These are phyloP conservation scores for Elsinoe arachidis DNA, from an alignment of 2,329 filamentous ascomycete species.

Conservation along the genomic window DNA sequence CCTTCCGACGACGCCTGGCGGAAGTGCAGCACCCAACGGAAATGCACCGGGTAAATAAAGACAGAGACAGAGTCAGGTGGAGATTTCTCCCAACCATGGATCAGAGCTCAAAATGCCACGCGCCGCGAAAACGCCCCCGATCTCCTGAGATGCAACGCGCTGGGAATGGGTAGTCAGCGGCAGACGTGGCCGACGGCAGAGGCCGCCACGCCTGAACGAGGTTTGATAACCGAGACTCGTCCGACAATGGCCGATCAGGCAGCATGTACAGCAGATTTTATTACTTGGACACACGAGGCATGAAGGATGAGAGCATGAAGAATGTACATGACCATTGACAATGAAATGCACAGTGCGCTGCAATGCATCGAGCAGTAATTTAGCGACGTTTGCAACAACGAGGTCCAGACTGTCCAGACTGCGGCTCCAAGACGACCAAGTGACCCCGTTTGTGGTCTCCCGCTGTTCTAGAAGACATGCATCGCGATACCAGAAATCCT, in stretches of 20 bases:
- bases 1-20: slow-evolving; percentile 20
- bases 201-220: background rate
- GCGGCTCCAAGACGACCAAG: background rate
- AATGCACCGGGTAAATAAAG: background rate
- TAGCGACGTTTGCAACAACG: background rate
- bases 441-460: background rate
- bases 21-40: background rate
- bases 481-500: background rate
- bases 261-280: background rate
- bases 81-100: background rate
- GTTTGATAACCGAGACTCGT: background rate
- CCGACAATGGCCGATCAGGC: background rate
- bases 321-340: background rate
- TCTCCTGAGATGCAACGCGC: background rate
- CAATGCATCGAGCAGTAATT: background rate
- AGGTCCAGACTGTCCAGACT: background rate
- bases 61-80: background rate
- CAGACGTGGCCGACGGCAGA: background rate
- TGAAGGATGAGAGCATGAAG: background rate
- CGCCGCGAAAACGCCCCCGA: background rate
- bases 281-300: slow-evolving; percentile 5
- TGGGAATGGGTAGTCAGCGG: background rate
- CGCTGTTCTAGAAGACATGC: slow-evolving; percentile 5
- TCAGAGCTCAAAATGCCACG: background rate
- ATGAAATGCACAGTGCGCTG: background rate